Conservation (phyloP, 2,329 filamentous ascomycete genomes). For the Talaromyces sp. region DNA sequence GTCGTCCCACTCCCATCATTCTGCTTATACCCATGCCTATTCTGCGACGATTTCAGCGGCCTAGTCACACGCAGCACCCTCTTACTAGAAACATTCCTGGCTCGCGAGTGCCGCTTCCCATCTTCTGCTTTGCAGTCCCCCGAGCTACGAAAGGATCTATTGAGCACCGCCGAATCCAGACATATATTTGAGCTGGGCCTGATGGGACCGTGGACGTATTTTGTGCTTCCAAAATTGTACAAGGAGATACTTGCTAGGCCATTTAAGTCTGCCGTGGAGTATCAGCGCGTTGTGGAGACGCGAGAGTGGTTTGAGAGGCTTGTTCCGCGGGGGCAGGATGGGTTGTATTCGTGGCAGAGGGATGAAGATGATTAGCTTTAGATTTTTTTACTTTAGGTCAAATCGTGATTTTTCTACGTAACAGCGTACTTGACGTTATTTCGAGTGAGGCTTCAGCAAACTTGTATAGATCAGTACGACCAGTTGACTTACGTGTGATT, state of each 20-base stretch:
- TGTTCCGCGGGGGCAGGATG: slow-evolving; percentile 1
- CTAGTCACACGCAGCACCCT: neutral
- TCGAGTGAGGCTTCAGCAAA: too few species aligned
- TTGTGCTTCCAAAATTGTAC: neutral
- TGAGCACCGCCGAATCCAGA: neutral
- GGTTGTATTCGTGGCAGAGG: slow-evolving; percentile 3
- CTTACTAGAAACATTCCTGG: neutral
- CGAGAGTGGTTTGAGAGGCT: neutral
- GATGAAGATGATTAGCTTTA: neutral
- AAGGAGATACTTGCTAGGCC: neutral
- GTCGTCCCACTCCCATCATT: slow-evolving; percentile 12
- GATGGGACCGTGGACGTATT: neutral
- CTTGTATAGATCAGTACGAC: too few species aligned
- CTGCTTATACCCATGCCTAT: neutral
- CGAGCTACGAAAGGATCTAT: neutral
- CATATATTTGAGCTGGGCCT: neutral
- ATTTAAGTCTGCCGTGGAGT: neutral
- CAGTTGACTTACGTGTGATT: too few species aligned
- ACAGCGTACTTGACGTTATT: too few species aligned
- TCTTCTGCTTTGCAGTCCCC: neutral
- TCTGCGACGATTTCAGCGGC: neutral
- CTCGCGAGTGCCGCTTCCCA: neutral
- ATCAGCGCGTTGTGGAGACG: slow-evolving; percentile 1
- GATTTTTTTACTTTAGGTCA: neutral
- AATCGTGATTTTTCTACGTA: too few species aligned